Conservation (phyloP, 345 rosid species). For the Mangifera indica region DNA sequence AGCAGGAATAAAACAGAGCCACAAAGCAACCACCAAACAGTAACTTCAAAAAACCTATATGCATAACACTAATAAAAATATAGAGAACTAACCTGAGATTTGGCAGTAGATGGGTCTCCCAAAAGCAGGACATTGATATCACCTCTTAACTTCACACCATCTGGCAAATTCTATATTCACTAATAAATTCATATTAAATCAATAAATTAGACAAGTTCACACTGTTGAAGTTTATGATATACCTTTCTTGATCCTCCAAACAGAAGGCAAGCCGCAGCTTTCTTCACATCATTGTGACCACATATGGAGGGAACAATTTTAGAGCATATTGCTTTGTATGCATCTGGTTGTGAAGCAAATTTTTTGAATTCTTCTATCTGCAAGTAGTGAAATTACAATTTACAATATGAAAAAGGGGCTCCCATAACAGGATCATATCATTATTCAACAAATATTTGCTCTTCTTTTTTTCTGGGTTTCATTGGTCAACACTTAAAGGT, state of each 20-base stretch:
- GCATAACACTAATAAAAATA: slow-evolving; percentile 3
- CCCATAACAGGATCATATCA: no score
- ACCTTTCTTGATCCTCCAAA: slow-evolving; percentile 98
- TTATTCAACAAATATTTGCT: no score
- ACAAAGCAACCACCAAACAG: not conserved
- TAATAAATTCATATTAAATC: slow-evolving; percentile 11
- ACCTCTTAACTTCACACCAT: slow-evolving; percentile 93
- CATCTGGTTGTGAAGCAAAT: slow-evolving; percentile 64
- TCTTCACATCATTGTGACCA: slow-evolving; percentile 89
- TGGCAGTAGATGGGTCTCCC: slow-evolving; percentile 97
- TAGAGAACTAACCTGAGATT: slow-evolving; percentile 68
- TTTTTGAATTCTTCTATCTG: slow-evolving; percentile 92
- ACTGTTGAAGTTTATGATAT: slow-evolving; percentile 15
- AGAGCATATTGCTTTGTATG: slow-evolving; percentile 58
- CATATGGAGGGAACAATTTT: slow-evolving; percentile 93
- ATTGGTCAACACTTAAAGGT: not conserved
- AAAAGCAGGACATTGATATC: slow-evolving; percentile 90
- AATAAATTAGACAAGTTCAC: not conserved
- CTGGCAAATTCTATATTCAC: slow-evolving; percentile 63
- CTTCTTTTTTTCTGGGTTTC: no score
- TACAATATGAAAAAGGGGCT: no score
- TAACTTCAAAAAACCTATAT: not conserved
- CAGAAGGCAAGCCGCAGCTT: slow-evolving; percentile 85
- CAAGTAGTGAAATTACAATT: slow-evolving; percentile 1
- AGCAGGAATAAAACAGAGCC: not conserved